Base-by-base conservation (phyloP, 75 land plant genomes). In the Cupressus sempervirens region DNA sequence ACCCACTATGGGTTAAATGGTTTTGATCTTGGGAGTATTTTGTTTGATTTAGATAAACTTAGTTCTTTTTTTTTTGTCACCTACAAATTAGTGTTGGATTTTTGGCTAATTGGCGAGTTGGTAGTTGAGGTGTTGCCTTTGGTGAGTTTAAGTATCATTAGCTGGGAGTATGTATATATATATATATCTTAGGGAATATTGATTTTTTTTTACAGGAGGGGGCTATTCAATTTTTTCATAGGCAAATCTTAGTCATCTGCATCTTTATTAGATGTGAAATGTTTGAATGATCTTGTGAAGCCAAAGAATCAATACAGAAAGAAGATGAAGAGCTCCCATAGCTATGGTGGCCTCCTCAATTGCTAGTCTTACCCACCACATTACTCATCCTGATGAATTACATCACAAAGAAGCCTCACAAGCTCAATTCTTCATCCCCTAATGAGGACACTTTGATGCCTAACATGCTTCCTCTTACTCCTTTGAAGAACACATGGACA, bases 211-310 rank as follows among this genome's bases (percentile, higher is more conserved):
- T 18, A 67, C 68, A 93, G 93, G 86, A 85, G 86, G 40, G 94
- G 94, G 14, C 88, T 93, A 14, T 93, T 93, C 4, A 90, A 88
- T 83, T 87, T 87, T 54, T 93, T 85, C 80, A 50, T 83, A 11
- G 94, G 94, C 14, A 93, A 93, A 67, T 93, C 93, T 2, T 84
- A 87, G 43, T 93, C 94, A 4, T 93, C 92, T 84, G 85, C 93
- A 26, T 90, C 92, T 0, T 82, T 92, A 73, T 76, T 89, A 20
- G 88, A 87, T 52, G 93, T 92, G 83, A 87, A 54, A 16, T 83
- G 92, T 74, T 56, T 90, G 62, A 84, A 83, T 56, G 91, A 90
- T 20, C 87, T 90, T 43, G 91, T 83, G 8, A 90, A 87, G 76
- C 87, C 87, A 0, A 88, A 90, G 83, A 85, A 90, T 56, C 91